Conservation (phyloP, 1,284 basidiomycete genomes). For the Marasmius sp. region DNA sequence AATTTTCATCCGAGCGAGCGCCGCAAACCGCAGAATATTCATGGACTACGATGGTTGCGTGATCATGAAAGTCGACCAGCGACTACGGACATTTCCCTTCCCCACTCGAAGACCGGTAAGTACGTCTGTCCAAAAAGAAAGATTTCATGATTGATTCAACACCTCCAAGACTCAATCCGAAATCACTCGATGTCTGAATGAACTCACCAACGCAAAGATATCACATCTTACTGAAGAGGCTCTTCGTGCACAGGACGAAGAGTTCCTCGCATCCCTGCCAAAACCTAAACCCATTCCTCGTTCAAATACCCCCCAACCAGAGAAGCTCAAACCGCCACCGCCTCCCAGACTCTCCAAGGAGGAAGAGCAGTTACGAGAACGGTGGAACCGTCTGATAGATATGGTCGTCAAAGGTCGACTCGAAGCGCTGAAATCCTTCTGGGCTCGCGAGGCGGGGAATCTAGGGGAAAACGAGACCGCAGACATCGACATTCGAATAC, state of each 20-base stretch:
- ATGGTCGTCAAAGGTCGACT: constrained; percentile 87
- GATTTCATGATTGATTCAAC: constrained; percentile 11
- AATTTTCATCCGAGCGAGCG: constrained; percentile 88
- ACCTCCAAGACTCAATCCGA: constrained; percentile 82
- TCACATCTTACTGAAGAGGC: constrained; percentile 87
- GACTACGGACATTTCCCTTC: constrained; percentile 89
- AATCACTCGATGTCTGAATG: constrained; percentile 82
- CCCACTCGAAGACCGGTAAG: constrained; percentile 88
- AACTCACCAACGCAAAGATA: constrained; percentile 84
- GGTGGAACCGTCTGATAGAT: constrained; percentile 80
- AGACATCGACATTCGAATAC: constrained; percentile 59
- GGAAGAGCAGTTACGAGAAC: constrained; percentile 74
- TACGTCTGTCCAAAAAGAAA: neutral
- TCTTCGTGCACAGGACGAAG: constrained; percentile 83
- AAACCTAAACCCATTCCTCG: constrained; percentile 61
- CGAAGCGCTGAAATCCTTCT: constrained; percentile 79
- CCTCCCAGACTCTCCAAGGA: constrained; percentile 70
- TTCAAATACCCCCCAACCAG: constrained; percentile 25
- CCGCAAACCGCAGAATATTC: constrained; percentile 85
- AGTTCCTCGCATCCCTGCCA: constrained; percentile 82
- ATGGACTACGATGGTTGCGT: constrained; percentile 75
- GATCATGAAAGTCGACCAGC: constrained; percentile 61
- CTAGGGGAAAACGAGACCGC: constrained; percentile 41
- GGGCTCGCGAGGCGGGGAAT: constrained; percentile 68
- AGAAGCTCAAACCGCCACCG: constrained; percentile 52